phyloP scores from a whole-genome alignment of 2,329 filamentous ascomycete genomes.

The Metarhizium guizhouense region DNA sequence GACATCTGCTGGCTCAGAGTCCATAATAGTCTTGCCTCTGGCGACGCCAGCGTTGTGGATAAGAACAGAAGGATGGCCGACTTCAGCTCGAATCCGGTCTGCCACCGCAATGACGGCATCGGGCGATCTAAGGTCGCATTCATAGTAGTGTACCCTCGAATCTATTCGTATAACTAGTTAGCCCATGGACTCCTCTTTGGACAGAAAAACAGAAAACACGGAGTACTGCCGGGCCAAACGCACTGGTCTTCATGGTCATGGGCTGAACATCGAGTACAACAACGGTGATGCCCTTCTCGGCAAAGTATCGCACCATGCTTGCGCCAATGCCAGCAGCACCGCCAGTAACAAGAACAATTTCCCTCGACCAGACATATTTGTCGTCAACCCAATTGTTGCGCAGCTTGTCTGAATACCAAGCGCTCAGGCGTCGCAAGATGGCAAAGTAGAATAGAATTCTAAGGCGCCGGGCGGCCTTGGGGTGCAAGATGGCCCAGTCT shows the following conservation, averaged over 20 bases:
- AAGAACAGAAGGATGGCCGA: slow-evolving; percentile 59
- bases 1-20: slow-evolving; percentile 46
- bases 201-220: not conserved
- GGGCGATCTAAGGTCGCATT: slow-evolving; percentile 59
- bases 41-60: slow-evolving; percentile 65
- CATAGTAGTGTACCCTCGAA: slow-evolving; percentile 55
- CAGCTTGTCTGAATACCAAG: slow-evolving; percentile 23
- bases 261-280: slow-evolving; percentile 63
- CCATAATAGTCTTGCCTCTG: slow-evolving; percentile 52
- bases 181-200: not conserved
- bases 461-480: slow-evolving; percentile 40
- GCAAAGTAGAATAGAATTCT: slow-evolving; percentile 22
- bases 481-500: slow-evolving; percentile 42
- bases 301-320: slow-evolving; percentile 55
- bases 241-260: slow-evolving; percentile 43
- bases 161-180: slow-evolving; percentile 11
- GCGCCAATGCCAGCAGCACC: slow-evolving; percentile 67
- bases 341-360: slow-evolving; percentile 67
- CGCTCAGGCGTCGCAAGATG: slow-evolving; percentile 17
- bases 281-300: slow-evolving; percentile 55
- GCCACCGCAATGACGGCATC: slow-evolving; percentile 43
- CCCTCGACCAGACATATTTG: slow-evolving; percentile 55
- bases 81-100: slow-evolving; percentile 38
- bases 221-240: slow-evolving; percentile 12
- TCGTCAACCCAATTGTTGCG: slow-evolving; percentile 27